Conservation (phyloP, 108 stramenopile species). For the Fragilariopsis cylindrus region DNA sequence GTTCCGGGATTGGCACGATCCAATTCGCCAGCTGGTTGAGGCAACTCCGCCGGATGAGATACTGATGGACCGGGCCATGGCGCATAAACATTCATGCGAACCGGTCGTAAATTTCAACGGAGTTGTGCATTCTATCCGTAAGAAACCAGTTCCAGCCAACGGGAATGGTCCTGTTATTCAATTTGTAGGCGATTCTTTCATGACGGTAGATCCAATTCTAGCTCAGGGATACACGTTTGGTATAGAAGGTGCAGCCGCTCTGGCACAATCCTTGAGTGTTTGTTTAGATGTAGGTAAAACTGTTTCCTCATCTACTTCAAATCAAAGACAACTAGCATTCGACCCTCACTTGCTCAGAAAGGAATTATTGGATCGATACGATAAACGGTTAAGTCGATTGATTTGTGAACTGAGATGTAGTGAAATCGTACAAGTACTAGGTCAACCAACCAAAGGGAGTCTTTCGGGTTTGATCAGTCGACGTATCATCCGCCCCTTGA, state of each 20-base stretch:
- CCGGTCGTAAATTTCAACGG: conserved; percentile 72
- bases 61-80: conserved; percentile 73
- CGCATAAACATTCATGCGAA: conserved; percentile 62
- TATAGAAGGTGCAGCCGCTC: conserved; percentile 77
- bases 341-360: conserved; percentile 54
- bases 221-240: conserved; percentile 88
- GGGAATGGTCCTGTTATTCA: conserved; percentile 69
- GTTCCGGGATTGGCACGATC: conserved; percentile 83
- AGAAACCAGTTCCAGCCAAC: conserved; percentile 16
- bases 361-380: conserved; percentile 52
- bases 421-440: conserved; percentile 79
- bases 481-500: conserved; percentile 64
- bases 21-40: conserved; percentile 67
- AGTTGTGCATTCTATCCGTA: conserved; percentile 29
- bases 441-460: conserved; percentile 61
- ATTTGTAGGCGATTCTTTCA: conserved; percentile 80
- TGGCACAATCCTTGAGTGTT: conserved; percentile 45
- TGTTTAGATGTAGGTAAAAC: neutral
- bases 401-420: conserved; percentile 75
- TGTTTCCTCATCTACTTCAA: neutral
- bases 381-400: conserved; percentile 50
- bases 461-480: conserved; percentile 52
- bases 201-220: conserved; percentile 88
- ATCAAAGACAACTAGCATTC: conserved; percentile 31
- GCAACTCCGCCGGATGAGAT: conserved; percentile 82